These are phyloP conservation scores for Plicaturopsis crispa DNA, from an alignment of 768 basidiomycete genomes.

Conservation along the genomic window DNA sequence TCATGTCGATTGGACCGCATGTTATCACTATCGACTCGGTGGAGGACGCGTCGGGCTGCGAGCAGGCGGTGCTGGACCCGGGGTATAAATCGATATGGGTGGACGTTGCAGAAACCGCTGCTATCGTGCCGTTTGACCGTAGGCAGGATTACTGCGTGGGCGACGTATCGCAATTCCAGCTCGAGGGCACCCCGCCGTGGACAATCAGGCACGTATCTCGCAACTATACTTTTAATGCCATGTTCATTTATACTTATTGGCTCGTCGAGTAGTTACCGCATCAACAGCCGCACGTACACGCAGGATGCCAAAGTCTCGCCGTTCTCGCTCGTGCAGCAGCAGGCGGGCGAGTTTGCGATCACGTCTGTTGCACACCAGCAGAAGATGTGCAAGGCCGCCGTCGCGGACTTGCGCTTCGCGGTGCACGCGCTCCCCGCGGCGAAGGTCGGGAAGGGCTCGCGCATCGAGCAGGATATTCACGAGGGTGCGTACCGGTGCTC, in stretches of 20 bases:
- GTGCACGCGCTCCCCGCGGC: constrained; percentile 86
- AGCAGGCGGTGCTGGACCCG: constrained; percentile 60
- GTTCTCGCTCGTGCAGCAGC: constrained; percentile 79
- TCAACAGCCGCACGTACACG: constrained; percentile 66
- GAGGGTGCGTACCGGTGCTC: constrained; percentile 77
- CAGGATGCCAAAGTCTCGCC: constrained; percentile 75
- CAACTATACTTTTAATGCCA: constrained; percentile 15
- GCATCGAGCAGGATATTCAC: constrained; percentile 77
- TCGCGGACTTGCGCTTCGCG: constrained; percentile 64
- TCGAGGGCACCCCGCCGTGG: constrained; percentile 94
- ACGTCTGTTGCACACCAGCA: constrained; percentile 88
- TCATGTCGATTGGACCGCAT: constrained; percentile 78
- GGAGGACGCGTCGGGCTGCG: constrained; percentile 76
- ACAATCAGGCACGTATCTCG: constrained; percentile 80
- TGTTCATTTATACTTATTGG: constrained; percentile 2
- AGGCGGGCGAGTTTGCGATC: constrained; percentile 78
- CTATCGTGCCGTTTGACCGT: constrained; percentile 79
- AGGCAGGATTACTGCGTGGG: constrained; percentile 84
- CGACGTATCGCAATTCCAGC: constrained; percentile 82
- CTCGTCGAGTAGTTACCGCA: constrained; percentile 51
- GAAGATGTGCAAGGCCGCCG: constrained; percentile 80
- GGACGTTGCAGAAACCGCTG: constrained; percentile 94
- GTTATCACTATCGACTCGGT: constrained; percentile 72
- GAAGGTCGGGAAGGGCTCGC: constrained; percentile 80
- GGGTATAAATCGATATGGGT: constrained; percentile 63